Base-by-base conservation (phyloP, 495 filamentous ascomycete genomes). In the Sporormia fimetaria region DNA sequence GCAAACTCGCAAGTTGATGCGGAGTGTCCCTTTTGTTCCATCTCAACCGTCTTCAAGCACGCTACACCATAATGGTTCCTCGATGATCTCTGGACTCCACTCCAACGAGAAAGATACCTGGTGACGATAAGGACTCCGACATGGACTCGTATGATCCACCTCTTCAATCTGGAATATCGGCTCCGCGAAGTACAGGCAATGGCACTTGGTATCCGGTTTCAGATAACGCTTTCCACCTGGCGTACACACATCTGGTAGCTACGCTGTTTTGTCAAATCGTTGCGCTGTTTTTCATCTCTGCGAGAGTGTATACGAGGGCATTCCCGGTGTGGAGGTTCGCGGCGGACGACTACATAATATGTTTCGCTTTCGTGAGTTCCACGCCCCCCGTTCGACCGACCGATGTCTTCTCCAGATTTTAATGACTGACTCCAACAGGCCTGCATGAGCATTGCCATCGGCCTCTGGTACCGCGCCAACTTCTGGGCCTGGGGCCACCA, bases 321-420 rank as follows among this genome's bases (percentile, higher is more conserved):
- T 16, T 27, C 12, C 44, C 44, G 10, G 20, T 22, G 15, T 47
- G 37, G 37, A 16, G 37, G 23, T 47, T 47, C 23, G 26, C 35
- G 1, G 8, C 37, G 5, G 44, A 47, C 20, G 44, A 47, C 32
- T 47, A 47, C 20, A 17, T 47, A 11, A 37, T 47, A 6, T 21
- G 12, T 5, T 2, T 40, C 12, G 44, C 37, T 21, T 47, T 34
- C 29, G 44, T 47, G 42, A 2, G 30, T 40, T 3, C 10, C 23
- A 11, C 17, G 9, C 12, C 25, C 16, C 6, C 12, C 21, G 14
- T 27, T 20, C 27, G 15, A 18, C 10, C 11, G 11, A 27, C 12
- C 36, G 11, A 28, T 6, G n/a, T n/a, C 23, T 4, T 20, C 27
- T n/a, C 9, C 18, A 34, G 31, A 22, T 20, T 3, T 17, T 35